Conservation (phyloP, 495 filamentous ascomycete species). For the Xylaria grammica region DNA sequence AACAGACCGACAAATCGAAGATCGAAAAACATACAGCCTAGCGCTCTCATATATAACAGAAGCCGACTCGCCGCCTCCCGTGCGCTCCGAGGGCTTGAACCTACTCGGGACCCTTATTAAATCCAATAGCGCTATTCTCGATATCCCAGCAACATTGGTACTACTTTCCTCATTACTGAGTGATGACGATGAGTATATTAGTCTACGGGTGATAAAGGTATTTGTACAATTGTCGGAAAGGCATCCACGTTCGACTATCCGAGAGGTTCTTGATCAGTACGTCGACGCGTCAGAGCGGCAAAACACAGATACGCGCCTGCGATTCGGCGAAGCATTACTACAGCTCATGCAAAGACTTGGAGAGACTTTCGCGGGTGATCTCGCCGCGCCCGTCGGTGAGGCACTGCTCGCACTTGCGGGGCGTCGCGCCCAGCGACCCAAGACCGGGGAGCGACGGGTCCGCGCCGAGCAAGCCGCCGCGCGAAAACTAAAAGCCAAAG, state of each 20-base stretch:
- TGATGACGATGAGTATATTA: conserved; percentile 76
- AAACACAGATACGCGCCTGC: conserved; percentile 68
- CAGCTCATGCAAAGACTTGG: conserved; percentile 71
- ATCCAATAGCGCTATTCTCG: conserved; percentile 66
- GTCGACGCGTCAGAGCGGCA: conserved; percentile 64
- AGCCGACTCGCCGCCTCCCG: conserved; percentile 71
- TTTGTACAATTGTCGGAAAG: conserved; percentile 67
- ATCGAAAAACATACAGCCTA: conserved; percentile 72
- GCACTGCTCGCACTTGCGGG: conserved; percentile 71
- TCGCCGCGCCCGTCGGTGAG: conserved; percentile 60
- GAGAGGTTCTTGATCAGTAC: conserved; percentile 72
- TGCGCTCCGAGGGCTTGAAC: conserved; percentile 78
- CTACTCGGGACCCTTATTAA: conserved; percentile 69
- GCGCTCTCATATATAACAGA: conserved; percentile 74
- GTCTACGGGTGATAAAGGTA: conserved; percentile 71
- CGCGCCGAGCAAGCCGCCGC: conserved; percentile 52
- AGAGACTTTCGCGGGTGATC: conserved; percentile 63
- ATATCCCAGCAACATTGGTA: conserved; percentile 70
- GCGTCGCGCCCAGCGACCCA: conserved; percentile 62
- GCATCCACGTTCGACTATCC: conserved; percentile 69
- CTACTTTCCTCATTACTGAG: conserved; percentile 70
- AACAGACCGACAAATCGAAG: conserved; percentile 58
- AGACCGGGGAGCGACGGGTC: conserved; percentile 55
- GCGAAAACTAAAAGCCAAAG: conserved; percentile 50
- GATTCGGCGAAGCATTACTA: conserved; percentile 74